These are phyloP conservation scores for Boeremia exigua DNA, from an alignment of 2,329 filamentous ascomycete species.

Conservation along the genomic window DNA sequence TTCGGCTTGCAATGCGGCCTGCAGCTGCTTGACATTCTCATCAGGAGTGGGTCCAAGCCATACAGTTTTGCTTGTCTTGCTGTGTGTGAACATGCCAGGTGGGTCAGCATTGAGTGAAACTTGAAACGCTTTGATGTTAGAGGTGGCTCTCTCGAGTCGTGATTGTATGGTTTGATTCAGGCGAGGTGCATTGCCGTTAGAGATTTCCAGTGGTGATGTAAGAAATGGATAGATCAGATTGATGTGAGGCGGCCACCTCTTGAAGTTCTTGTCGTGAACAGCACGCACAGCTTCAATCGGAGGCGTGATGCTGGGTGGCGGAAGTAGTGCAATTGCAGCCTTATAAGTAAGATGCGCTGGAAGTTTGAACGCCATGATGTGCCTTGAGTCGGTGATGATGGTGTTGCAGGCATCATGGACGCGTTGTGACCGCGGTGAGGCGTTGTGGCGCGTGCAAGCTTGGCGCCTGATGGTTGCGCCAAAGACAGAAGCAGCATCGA, in stretches of 20 bases:
- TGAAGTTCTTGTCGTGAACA: constrained; percentile 33
- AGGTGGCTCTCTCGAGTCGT: constrained; percentile 29
- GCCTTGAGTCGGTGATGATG: neutral
- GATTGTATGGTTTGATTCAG: constrained; percentile 28
- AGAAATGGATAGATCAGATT: constrained; percentile 43
- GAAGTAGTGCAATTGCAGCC: constrained; percentile 34
- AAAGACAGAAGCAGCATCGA: constrained; percentile 8
- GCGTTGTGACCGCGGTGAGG: constrained; percentile 8
- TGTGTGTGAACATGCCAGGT: constrained; percentile 27
- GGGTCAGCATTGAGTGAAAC: constrained; percentile 29
- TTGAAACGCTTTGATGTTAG: constrained; percentile 24
- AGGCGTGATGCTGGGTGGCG: constrained; percentile 26
- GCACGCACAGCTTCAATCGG: constrained; percentile 36
- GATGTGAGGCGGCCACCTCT: constrained; percentile 41
- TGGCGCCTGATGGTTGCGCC: constrained; percentile 22
- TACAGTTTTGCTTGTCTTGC: constrained; percentile 30
- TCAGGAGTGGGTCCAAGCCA: constrained; percentile 31
- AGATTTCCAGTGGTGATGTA: constrained; percentile 23
- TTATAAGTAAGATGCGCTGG: constrained; percentile 35
- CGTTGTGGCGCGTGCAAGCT: constrained; percentile 23
- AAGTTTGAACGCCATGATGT: constrained; percentile 21
- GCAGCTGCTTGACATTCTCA: constrained; percentile 24
- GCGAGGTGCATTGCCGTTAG: constrained; percentile 3
- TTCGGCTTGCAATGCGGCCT: constrained; percentile 34
- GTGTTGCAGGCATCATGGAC: neutral